Conservation (phyloP, 2,329 filamentous ascomycete genomes). For the Aspergillus sp. region DNA sequence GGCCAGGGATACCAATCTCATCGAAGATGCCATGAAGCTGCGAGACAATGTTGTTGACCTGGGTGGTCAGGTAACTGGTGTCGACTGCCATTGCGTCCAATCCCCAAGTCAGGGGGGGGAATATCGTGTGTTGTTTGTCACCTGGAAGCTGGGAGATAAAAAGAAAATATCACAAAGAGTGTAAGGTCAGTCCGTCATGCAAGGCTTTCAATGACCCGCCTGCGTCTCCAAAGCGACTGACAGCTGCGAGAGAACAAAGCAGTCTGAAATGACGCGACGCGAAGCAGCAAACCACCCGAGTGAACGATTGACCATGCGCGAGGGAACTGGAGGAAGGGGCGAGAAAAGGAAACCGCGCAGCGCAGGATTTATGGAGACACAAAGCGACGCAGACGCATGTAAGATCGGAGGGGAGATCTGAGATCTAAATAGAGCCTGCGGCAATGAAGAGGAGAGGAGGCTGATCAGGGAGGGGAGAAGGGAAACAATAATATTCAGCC, state of each 20-base stretch:
- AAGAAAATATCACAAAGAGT: constrained; percentile 6
- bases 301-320: constrained; percentile 17
- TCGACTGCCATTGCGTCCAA: constrained; percentile 62
- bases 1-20: constrained; percentile 90
- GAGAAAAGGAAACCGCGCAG: constrained; percentile 9
- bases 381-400: constrained; percentile 15
- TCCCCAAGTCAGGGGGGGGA: constrained; percentile 11
- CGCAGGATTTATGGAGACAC: constrained; percentile 19
- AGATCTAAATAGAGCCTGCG: neutral
- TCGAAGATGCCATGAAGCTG: constrained; percentile 95
- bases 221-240: constrained; percentile 11
- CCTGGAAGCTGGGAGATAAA: constrained; percentile 3
- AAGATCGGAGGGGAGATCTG: constrained; percentile 12
- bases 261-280: constrained; percentile 10
- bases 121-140: constrained; percentile 1
- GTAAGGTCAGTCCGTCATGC: constrained; percentile 9
- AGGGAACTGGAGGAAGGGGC: neutral
- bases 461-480: constrained; percentile 4
- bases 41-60: constrained; percentile 90
- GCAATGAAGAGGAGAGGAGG: constrained; percentile 1
- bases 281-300: constrained; percentile 16
- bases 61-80: constrained; percentile 86
- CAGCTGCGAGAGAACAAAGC: constrained; percentile 10
- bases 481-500: constrained; percentile 12
- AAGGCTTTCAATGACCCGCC: constrained; percentile 9